Conservation (phyloP, 441 rosid genomes). For the Metrosideros polymorpha region DNA sequence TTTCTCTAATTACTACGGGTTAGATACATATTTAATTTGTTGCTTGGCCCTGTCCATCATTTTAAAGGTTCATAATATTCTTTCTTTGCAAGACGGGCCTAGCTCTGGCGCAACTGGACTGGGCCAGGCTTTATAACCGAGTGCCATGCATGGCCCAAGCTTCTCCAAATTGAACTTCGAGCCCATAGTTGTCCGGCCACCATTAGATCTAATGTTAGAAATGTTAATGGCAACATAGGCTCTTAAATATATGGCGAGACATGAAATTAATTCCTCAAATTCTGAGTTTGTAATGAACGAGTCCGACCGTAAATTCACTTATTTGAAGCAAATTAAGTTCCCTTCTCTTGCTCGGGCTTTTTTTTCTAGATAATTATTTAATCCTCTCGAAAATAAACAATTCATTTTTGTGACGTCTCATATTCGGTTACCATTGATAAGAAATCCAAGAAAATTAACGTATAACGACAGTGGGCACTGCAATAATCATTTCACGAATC, state of each 20-base stretch:
- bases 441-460: not conserved
- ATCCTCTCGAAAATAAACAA: not conserved
- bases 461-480: not conserved
- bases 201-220: not conserved
- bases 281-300: not conserved
- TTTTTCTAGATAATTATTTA: not conserved
- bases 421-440: not conserved
- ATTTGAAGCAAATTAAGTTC: not conserved
- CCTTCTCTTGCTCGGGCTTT: not conserved
- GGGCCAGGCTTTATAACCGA: not conserved
- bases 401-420: not conserved
- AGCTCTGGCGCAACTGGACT: not conserved
- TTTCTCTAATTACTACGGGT: not conserved
- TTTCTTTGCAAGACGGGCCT: not conserved
- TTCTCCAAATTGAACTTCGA: not conserved
- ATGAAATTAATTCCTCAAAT: not conserved
- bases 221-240: not conserved
- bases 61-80: not conserved
- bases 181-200: not conserved
- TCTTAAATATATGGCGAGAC: not conserved
- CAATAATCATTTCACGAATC: not conserved
- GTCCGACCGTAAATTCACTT: not conserved
- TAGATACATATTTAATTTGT: not conserved
- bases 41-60: not conserved
- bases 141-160: not conserved